A percentile compares a stretch with the other conserved stretches of the same genome.
phyloP scores from a whole-genome alignment of 2,329 filamentous ascomycete genomes.

The Fusarium staphyleae region DNA sequence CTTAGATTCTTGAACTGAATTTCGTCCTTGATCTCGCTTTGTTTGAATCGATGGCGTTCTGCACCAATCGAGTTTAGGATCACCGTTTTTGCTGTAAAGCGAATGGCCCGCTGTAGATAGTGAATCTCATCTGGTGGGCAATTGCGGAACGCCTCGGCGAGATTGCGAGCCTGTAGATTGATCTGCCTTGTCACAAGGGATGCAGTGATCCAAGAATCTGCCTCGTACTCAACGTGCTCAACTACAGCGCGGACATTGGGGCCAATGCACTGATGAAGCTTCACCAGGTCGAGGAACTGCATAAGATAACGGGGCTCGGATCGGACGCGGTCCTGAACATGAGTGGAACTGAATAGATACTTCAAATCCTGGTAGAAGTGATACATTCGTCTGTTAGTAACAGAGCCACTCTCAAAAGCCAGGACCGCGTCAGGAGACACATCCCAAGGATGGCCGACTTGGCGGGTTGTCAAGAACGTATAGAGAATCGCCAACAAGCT shows the following conservation, averaged over 20 bases:
- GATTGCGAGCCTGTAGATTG: slow-evolving; percentile 87
- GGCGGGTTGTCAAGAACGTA: slow-evolving; percentile 93
- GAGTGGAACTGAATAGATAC: slow-evolving; percentile 86
- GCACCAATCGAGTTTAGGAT: slow-evolving; percentile 88
- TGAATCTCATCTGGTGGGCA: slow-evolving; percentile 68
- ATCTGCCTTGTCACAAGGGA: slow-evolving; percentile 94
- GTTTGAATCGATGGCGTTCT: slow-evolving; percentile 85
- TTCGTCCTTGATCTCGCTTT: slow-evolving; percentile 87
- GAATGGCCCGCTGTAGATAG: slow-evolving; percentile 74
- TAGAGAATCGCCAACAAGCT: slow-evolving; percentile 96
- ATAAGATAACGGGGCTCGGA: slow-evolving; percentile 85
- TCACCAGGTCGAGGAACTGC: slow-evolving; percentile 94
- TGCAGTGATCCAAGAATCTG: slow-evolving; percentile 96
- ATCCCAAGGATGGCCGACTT: slow-evolving; percentile 92
- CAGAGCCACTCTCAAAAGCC: slow-evolving; percentile 91
- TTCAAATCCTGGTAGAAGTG: slow-evolving; percentile 97
- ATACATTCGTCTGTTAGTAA: slow-evolving; percentile 94
- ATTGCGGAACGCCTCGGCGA: slow-evolving; percentile 84
- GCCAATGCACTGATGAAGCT: slow-evolving; percentile 95
- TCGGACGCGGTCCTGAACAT: slow-evolving; percentile 85
- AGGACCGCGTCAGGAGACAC: slow-evolving; percentile 86
- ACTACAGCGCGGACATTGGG: slow-evolving; percentile 90
- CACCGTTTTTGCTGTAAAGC: slow-evolving; percentile 79
- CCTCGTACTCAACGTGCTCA: slow-evolving; percentile 98
- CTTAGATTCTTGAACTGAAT: slow-evolving; percentile 79